A percentile compares a stretch with the other conserved stretches of the same genome.
Evolutionary conservation across 805 yeast species (phyloP).

Genomic region (Metschnikowia proteae): DNA sequence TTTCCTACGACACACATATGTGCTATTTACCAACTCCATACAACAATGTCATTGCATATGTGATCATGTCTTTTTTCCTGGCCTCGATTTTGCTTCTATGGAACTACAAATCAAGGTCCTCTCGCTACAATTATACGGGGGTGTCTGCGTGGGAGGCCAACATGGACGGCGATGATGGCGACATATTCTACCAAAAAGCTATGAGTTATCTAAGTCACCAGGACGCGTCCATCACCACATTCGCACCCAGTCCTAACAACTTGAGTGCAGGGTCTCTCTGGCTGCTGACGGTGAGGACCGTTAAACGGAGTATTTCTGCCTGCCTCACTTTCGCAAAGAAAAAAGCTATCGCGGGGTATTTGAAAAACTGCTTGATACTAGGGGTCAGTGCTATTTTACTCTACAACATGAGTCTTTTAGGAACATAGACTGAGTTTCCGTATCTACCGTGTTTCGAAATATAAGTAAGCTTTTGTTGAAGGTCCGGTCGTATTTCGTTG

Average conservation of each 20-base stretch:
- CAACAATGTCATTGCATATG: constrained; percentile 36
- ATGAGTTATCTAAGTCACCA: constrained; percentile 29
- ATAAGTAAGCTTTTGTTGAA: too few species aligned
- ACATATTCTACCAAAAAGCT: constrained; percentile 22
- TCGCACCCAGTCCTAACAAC: constrained; percentile 1
- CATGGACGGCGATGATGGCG: constrained; percentile 12
- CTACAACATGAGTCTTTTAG: constrained; percentile 3
- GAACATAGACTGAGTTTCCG: background rate
- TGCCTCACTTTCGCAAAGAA: background rate
- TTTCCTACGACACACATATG: constrained; percentile 34
- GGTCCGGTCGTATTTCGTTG: too few species aligned
- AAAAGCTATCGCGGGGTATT: constrained; percentile 2
- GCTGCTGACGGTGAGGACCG: background rate
- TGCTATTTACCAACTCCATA: constrained; percentile 49
- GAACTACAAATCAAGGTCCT: constrained; percentile 26
- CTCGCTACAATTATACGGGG: constrained; percentile 24
- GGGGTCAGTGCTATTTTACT: constrained; percentile 5
- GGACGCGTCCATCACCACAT: constrained; percentile 18
- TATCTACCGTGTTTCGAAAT: too few species aligned
- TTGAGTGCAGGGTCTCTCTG: background rate
- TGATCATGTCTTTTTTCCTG: constrained; percentile 31
- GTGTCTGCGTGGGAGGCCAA: constrained; percentile 1
- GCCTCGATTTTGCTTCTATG: constrained; percentile 28
- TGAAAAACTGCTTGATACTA: constrained; percentile 10
- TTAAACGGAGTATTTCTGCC: background rate